Evolutionary conservation across 2,329 filamentous ascomycete genomes (phyloP).

Genomic region (Trichoderma polysporum): DNA sequence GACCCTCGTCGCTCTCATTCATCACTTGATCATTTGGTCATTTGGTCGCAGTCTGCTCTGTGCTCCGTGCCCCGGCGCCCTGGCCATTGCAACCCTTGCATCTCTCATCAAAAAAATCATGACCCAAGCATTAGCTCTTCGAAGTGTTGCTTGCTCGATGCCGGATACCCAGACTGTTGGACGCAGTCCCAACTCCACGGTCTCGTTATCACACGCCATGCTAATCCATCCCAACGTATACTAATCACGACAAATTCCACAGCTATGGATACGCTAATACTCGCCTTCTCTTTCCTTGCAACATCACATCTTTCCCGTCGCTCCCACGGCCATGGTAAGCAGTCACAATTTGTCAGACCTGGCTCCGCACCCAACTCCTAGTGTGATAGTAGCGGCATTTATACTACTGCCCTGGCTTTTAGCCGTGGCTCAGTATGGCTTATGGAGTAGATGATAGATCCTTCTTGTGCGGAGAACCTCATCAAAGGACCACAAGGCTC

Average conservation of each 20-base stretch:
- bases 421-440: background rate
- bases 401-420: background rate
- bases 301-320: background rate
- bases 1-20: background rate
- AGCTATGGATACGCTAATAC: background rate
- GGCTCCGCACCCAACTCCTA: background rate
- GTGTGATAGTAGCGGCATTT: background rate
- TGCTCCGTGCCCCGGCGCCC: background rate
- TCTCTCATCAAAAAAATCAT: background rate
- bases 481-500: slow-evolving; percentile 3
- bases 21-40: slow-evolving; percentile 8
- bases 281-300: background rate
- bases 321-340: slow-evolving; percentile 15
- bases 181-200: background rate
- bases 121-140: background rate
- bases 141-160: background rate
- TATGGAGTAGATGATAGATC: background rate
- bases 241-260: background rate
- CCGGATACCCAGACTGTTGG: background rate
- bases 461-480: background rate
- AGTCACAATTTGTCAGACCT: background rate
- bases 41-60: background rate
- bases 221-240: background rate
- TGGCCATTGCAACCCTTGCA: slow-evolving; percentile 4
- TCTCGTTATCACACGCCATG: background rate